Evolutionary conservation across 2,329 filamentous ascomycete species (phyloP).

Genomic region (Botryotinia convoluta): DNA sequence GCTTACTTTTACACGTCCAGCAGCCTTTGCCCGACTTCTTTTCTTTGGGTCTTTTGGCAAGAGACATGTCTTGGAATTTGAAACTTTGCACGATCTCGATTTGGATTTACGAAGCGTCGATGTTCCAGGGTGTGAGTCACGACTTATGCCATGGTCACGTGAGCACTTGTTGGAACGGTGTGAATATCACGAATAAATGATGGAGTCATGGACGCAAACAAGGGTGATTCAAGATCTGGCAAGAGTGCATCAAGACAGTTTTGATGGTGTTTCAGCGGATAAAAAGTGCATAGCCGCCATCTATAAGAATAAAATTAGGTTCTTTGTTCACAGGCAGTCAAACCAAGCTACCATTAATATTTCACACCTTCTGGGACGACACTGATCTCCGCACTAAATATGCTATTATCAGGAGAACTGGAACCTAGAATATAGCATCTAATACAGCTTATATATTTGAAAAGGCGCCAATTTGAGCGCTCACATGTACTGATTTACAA

Average conservation of each 20-base stretch:
- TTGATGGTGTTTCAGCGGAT: not conserved
- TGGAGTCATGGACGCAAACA: accelerated
- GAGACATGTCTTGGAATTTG: not conserved
- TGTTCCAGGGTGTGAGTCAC: not conserved
- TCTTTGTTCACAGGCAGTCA: not conserved
- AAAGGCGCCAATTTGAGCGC: not conserved
- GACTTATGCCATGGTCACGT: not conserved
- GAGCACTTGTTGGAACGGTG: not conserved
- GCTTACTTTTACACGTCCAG: constrained; percentile 47
- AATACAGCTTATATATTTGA: not conserved
- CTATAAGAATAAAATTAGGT: not conserved
- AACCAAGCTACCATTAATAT: not conserved
- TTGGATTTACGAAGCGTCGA: not conserved
- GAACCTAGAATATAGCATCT: not conserved
- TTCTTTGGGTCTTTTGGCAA: constrained; percentile 1
- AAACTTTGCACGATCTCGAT: not conserved
- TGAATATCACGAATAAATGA: not conserved
- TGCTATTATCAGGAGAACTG: not conserved
- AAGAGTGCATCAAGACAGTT: not conserved
- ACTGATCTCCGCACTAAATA: not conserved
- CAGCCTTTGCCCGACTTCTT: constrained; percentile 37
- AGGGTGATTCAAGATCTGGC: not conserved
- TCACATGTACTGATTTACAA: not conserved
- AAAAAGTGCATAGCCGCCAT: not conserved
- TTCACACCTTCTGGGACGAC: not conserved